Conservation (phyloP, 495 filamentous ascomycete genomes). For the Xylaria sp. region DNA sequence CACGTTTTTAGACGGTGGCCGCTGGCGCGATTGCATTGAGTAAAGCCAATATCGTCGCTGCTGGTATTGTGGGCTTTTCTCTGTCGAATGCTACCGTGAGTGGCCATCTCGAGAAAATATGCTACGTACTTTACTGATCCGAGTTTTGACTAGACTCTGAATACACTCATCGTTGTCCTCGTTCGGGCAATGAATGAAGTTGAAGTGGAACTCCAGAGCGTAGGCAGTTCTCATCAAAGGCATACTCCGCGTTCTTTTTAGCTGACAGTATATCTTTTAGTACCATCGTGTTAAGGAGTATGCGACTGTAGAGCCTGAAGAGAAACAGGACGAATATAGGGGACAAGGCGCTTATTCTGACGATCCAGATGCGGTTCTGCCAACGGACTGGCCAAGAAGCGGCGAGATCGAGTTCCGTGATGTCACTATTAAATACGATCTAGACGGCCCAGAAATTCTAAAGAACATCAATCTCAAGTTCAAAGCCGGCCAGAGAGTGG, state of each 20-base stretch:
- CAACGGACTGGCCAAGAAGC: slow-evolving; percentile 54
- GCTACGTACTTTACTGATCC: not conserved
- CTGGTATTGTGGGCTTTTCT: slow-evolving; percentile 58
- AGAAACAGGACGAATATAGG: slow-evolving; percentile 42
- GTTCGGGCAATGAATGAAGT: slow-evolving; percentile 57
- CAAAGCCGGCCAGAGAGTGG: slow-evolving; percentile 60
- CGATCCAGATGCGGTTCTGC: slow-evolving; percentile 37
- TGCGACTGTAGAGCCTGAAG: slow-evolving; percentile 52
- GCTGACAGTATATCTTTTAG: slow-evolving; percentile 18
- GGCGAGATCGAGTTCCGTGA: slow-evolving; percentile 58
- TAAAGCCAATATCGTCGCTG: slow-evolving; percentile 47
- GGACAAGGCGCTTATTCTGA: slow-evolving; percentile 35
- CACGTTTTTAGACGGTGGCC: slow-evolving; percentile 29
- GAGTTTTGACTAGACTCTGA: slow-evolving; percentile 44
- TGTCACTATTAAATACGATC: slow-evolving; percentile 57
- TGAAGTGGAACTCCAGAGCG: slow-evolving; percentile 57
- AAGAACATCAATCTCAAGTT: slow-evolving; percentile 59
- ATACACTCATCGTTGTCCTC: slow-evolving; percentile 50
- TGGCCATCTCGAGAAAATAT: not conserved
- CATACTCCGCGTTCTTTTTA: not conserved
- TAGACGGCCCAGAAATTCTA: slow-evolving; percentile 56
- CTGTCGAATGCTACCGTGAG: slow-evolving; percentile 55
- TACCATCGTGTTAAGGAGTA: slow-evolving; percentile 59
- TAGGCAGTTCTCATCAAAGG: slow-evolving; percentile 26
- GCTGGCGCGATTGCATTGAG: slow-evolving; percentile 56